These are phyloP conservation scores for Colletotrichum graminicola DNA, from an alignment of 2,329 filamentous ascomycete species.

Conservation along the genomic window DNA sequence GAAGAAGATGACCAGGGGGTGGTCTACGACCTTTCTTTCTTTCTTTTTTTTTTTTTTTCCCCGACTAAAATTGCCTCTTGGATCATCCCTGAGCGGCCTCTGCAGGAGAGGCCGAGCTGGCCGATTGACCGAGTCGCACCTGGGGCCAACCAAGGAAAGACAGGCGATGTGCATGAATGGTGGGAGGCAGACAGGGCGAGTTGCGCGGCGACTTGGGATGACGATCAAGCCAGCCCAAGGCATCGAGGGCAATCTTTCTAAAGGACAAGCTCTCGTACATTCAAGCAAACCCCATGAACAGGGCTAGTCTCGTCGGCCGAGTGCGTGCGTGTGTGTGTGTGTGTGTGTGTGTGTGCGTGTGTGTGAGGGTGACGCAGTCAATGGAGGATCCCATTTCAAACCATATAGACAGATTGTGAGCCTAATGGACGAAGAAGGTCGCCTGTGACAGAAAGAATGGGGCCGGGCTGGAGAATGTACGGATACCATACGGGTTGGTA, in stretches of 20 bases:
- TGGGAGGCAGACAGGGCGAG: background rate
- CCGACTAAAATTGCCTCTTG: conserved; percentile 42
- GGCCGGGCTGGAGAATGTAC: background rate
- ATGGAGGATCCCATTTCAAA: conserved; percentile 16
- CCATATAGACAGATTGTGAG: conserved; percentile 24
- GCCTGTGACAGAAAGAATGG: conserved; percentile 22
- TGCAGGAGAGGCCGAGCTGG: conserved; percentile 36
- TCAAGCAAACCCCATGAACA: conserved; percentile 7
- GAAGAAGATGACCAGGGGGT: conserved; percentile 37
- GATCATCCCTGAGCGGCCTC: conserved; percentile 37
- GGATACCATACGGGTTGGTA: conserved; percentile 5
- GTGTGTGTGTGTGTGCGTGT: no score
- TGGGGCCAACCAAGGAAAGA: conserved; percentile 24
- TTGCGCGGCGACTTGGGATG: conserved; percentile 24
- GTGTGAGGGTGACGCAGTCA: conserved; percentile 19
- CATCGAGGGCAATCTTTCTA: background rate
- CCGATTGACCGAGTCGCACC: conserved; percentile 38
- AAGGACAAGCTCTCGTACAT: background rate
- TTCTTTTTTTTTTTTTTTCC: conserved; percentile 7
- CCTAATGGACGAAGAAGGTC: conserved; percentile 33
- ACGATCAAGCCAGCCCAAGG: conserved; percentile 3
- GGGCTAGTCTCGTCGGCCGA: conserved; percentile 12
- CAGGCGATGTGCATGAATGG: conserved; percentile 39
- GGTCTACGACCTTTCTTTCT: background rate
- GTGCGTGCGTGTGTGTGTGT: background rate